Percentiles rank a stretch among this genome's conserved stretches.
These are phyloP conservation scores for Podospora comata DNA, from an alignment of 495 filamentous ascomycete species.

Conservation along the genomic window DNA sequence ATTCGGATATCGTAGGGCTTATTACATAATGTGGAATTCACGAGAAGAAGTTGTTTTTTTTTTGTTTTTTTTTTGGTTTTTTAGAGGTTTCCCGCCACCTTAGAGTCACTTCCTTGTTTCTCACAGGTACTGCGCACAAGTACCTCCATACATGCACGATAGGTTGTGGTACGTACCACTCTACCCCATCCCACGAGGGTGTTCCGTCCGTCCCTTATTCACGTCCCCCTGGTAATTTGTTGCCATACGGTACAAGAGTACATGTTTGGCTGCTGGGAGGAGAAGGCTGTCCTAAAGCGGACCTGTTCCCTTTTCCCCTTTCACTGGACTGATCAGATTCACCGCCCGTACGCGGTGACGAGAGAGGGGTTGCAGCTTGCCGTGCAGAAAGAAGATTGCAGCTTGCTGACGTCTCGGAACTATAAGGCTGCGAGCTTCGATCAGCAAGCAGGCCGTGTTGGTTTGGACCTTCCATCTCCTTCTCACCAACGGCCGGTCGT, in stretches of 20 bases:
- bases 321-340: neutral
- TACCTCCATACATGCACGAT: neutral
- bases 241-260: neutral
- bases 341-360: neutral
- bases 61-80: neutral
- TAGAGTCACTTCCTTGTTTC: neutral
- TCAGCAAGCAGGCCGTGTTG: neutral
- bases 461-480: neutral
- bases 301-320: too few species aligned
- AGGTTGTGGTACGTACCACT: neutral
- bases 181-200: neutral
- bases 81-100: neutral
- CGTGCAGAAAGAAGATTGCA: neutral
- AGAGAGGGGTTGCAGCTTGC: neutral
- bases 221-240: neutral
- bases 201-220: neutral
- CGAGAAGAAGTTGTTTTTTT: neutral
- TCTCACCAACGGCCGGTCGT: constrained; percentile 13
- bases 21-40: neutral
- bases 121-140: neutral
- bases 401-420: constrained; percentile 16
- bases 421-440: constrained; percentile 3
- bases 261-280: neutral
- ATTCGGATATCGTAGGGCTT: neutral
- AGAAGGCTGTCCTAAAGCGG: constrained; percentile 11